Evolutionary conservation across 257 asterid species (phyloP), one percentile per base, ranked within the genome.

Genomic region (Salvia rosmarinus): DNA sequence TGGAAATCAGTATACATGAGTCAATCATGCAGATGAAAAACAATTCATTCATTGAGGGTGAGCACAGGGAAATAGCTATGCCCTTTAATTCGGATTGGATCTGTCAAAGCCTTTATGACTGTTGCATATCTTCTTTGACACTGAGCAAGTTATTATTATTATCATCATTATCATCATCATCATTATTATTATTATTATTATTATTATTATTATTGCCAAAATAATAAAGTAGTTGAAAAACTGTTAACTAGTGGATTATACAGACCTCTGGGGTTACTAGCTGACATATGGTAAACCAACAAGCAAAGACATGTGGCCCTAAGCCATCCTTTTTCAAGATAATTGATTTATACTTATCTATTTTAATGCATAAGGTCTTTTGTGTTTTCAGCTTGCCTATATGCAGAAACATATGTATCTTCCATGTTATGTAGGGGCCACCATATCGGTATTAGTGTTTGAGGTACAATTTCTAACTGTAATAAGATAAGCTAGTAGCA

Each of bases 211-310:
- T n/a, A n/a, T n/a, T n/a, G n/a, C n/a, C n/a, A n/a, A n/a, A n/a
- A n/a, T n/a, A n/a, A n/a, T n/a, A n/a, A 75, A 68, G 40, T 68
- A 28, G 75, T 50, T 20, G 40, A 9, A 58, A 56, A 64, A 55
- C 32, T 64, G 56, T 28, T 43, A 17, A 54, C 25, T 11, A 6
- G 14, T 20, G 17, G 42, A 21, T 20, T 9, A 5, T 30, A 7
- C 5, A 37, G 5, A 42, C 25, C 23, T 67, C 46, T 21, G 13
- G 32, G 17, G 28, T 68, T 75, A 51, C 32, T 9, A 63, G 79
- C 55, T 35, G 32, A 34, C n/a, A 0, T 47, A 56, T 65, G 68
- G 57, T 4, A 39, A 66, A 6, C 55, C 39, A 20, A 4, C 34
- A 47, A 47, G 57, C 40, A 47, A 58, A 42, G 50, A 44, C 42